Conservation (phyloP, 108 stramenopile species). For the Craspedostauros australis region DNA sequence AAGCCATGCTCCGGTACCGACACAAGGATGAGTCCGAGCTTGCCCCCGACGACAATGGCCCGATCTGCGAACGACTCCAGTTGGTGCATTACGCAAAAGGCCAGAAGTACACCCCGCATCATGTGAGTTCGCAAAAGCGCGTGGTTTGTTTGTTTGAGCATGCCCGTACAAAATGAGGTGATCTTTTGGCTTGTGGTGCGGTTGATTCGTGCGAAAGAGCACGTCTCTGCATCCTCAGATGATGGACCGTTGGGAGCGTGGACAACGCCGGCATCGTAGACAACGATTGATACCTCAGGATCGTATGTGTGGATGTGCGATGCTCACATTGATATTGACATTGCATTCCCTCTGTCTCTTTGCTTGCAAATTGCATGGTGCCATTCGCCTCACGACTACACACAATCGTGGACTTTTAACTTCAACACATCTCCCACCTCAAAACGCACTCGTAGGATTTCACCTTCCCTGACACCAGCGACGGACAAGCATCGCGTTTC, state of each 20-base stretch:
- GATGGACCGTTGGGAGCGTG: too few relatives aligned
- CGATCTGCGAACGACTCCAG: constrained; percentile 42
- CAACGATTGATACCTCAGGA: too few relatives aligned
- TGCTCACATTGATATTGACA: too few relatives aligned
- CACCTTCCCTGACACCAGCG: constrained; percentile 28
- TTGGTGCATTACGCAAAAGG: constrained; percentile 51
- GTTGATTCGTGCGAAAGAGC: constrained; percentile 4
- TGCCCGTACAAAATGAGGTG: constrained; percentile 2
- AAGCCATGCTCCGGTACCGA: constrained; percentile 35
- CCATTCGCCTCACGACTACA: constrained; percentile 14
- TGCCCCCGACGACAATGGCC: constrained; percentile 22
- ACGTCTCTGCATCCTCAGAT: too few relatives aligned
- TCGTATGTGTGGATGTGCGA: too few relatives aligned
- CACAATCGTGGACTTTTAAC: constrained; percentile 42
- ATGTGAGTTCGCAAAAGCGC: constrained; percentile 13
- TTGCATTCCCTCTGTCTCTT: too few relatives aligned
- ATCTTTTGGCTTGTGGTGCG: constrained; percentile 27
- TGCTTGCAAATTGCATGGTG: too few relatives aligned
- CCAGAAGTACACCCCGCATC: constrained; percentile 39
- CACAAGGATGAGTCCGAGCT: constrained; percentile 31
- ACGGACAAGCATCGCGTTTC: constrained; percentile 41
- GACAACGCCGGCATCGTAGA: too few relatives aligned
- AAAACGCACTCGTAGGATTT: too few relatives aligned
- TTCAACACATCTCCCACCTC: constrained; percentile 44
- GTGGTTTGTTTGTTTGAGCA: too few relatives aligned